Evolutionary conservation across 2,329 filamentous ascomycete genomes (phyloP).

Genomic region (Sclerotinia subarctica): DNA sequence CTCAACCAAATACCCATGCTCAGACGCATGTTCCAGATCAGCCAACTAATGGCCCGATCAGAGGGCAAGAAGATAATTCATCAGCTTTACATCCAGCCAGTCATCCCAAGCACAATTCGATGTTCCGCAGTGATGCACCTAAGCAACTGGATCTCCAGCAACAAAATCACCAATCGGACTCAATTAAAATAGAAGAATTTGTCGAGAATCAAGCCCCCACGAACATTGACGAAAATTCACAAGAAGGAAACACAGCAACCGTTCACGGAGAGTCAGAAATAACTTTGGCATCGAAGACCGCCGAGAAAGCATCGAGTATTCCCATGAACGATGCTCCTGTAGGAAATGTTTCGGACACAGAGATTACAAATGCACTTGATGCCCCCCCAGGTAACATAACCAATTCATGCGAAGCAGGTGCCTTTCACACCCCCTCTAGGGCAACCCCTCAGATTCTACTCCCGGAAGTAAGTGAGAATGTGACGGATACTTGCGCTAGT

Average conservation of each 20-base stretch:
- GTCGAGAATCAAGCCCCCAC: background rate
- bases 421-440: background rate
- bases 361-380: background rate
- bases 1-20: background rate
- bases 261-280: background rate
- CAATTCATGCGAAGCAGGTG: background rate
- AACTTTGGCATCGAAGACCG: background rate
- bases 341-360: background rate
- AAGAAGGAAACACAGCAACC: background rate
- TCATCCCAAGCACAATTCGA: background rate
- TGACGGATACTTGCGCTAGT: too few species aligned
- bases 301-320: background rate
- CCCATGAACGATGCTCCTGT: background rate
- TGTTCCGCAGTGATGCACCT: background rate
- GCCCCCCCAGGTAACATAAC: background rate
- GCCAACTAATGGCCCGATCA: too few species aligned
- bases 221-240: background rate
- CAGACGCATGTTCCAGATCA: too few species aligned
- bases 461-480: background rate
- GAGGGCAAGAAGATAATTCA: background rate
- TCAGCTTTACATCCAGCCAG: background rate
- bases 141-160: background rate
- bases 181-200: background rate
- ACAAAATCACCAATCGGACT: too few species aligned
- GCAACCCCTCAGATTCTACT: background rate